A percentile compares a stretch with the other conserved stretches of the same genome.
phyloP scores from a whole-genome alignment of 1,139 yeast species.

The Saccharomycopsis hybrid region DNA sequence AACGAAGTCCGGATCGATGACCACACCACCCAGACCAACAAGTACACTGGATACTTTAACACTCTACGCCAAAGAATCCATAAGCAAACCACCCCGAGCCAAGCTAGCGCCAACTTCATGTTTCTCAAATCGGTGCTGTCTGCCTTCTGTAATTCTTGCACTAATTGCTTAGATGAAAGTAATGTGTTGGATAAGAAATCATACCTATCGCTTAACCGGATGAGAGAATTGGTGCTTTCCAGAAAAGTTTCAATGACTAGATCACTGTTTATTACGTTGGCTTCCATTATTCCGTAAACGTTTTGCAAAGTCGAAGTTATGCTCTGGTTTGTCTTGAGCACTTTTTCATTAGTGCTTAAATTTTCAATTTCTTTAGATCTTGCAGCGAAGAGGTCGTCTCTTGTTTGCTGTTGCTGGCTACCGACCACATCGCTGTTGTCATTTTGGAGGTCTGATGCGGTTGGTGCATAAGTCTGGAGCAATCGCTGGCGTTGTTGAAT shows the following conservation, averaged over 20 bases:
- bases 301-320: slow-evolving; percentile 15
- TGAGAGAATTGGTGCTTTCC: slow-evolving; percentile 16
- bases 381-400: slow-evolving; percentile 8
- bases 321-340: slow-evolving; percentile 17
- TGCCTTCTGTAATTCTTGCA: slow-evolving; percentile 18
- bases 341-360: slow-evolving; percentile 17
- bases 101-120: slow-evolving; percentile 18
- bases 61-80: slow-evolving; percentile 20
- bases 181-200: slow-evolving; percentile 11
- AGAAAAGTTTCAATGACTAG: slow-evolving; percentile 17
- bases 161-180: slow-evolving; percentile 14
- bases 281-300: slow-evolving; percentile 17
- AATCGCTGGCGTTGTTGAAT: background rate
- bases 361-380: slow-evolving; percentile 9
- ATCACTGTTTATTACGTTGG: slow-evolving; percentile 19
- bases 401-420: background rate
- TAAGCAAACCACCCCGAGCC: slow-evolving; percentile 16
- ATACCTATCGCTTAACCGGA: slow-evolving; percentile 14
- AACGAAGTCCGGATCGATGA: background rate
- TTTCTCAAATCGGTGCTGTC: slow-evolving; percentile 17
- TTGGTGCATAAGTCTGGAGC: background rate
- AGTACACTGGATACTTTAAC: slow-evolving; percentile 18
- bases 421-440: no score
- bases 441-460: background rate
- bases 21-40: slow-evolving; percentile 16